Percentiles rank a stretch among this genome's conserved stretches.
Evolutionary conservation across 1,284 basidiomycete species (phyloP).

Genomic region (Crucibulum parvulum): DNA sequence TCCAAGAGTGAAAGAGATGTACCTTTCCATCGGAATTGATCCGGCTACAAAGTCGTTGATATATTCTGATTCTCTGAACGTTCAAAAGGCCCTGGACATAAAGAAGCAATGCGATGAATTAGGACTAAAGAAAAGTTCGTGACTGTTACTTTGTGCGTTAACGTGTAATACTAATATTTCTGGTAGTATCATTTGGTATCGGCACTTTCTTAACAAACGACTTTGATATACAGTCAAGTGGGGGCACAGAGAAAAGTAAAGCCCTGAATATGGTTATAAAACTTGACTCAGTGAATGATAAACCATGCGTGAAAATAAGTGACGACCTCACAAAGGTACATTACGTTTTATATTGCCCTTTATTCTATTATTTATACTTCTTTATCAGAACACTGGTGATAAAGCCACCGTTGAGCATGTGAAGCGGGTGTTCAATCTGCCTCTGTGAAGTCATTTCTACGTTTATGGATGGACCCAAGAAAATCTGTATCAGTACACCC

Average conservation of each 20-base stretch:
- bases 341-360: background rate
- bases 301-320: constrained; percentile 89
- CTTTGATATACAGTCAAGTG: constrained; percentile 66
- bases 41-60: constrained; percentile 75
- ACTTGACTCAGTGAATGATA: constrained; percentile 74
- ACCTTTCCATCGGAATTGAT: constrained; percentile 71
- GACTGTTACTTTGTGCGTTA: background rate
- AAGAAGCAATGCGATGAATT: constrained; percentile 77
- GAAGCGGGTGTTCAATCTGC: constrained; percentile 35
- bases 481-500: too few species aligned
- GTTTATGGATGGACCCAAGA: background rate
- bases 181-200: constrained; percentile 82
- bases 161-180: background rate
- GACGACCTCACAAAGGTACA: constrained; percentile 88
- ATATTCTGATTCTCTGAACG: constrained; percentile 83
- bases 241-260: constrained; percentile 69
- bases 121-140: constrained; percentile 71
- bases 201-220: constrained; percentile 94
- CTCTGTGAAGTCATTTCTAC: constrained; percentile 1
- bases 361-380: background rate
- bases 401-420: constrained; percentile 46
- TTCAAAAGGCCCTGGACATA: constrained; percentile 75
- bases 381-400: constrained; percentile 53
- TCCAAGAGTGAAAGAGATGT: constrained; percentile 73
- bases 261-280: constrained; percentile 96